Percentiles rank a stretch among this genome's conserved stretches.
Evolutionary conservation across 2,329 filamentous ascomycete species (phyloP).

Genomic region (Aureobasidium sp.): DNA sequence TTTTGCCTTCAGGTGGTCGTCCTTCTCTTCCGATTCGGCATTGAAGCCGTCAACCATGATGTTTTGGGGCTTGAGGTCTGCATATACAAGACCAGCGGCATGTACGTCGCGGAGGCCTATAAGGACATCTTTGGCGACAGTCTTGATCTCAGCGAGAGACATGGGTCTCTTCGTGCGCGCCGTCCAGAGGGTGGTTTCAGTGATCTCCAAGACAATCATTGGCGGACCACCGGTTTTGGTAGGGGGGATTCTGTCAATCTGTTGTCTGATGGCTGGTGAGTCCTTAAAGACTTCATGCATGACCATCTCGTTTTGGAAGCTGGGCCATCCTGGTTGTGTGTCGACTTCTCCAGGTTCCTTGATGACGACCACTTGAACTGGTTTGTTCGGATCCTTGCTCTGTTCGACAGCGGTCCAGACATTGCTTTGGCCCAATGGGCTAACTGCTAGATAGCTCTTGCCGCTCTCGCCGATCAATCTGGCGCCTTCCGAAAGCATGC

Average conservation of each 20-base stretch:
- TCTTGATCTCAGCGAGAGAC: slow-evolving; percentile 21
- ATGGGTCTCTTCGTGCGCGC: slow-evolving; percentile 24
- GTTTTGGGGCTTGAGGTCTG: slow-evolving; percentile 27
- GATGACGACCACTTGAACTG: slow-evolving; percentile 20
- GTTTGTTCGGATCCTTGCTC: slow-evolving; percentile 16
- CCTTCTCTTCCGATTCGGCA: slow-evolving; percentile 15
- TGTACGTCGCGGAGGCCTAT: slow-evolving; percentile 23
- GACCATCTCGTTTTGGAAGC: slow-evolving; percentile 26
- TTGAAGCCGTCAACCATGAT: slow-evolving; percentile 25
- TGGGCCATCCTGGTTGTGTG: slow-evolving; percentile 18
- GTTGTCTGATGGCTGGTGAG: slow-evolving; percentile 20
- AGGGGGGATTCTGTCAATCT: slow-evolving; percentile 25
- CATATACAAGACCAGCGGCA: slow-evolving; percentile 24
- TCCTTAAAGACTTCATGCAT: slow-evolving; percentile 27
- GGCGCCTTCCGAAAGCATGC: slow-evolving; percentile 20
- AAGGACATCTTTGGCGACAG: slow-evolving; percentile 21
- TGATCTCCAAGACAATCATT: slow-evolving; percentile 24
- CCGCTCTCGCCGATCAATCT: slow-evolving; percentile 21
- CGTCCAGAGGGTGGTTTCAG: slow-evolving; percentile 23
- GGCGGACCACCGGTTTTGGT: slow-evolving; percentile 17
- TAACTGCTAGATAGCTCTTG: slow-evolving; percentile 25
- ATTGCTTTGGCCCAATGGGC: slow-evolving; percentile 24
- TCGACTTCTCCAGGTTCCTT: slow-evolving; percentile 23
- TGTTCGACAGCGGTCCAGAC: slow-evolving; percentile 24
- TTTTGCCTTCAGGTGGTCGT: slow-evolving; percentile 21